Conservation (phyloP, 140 eudicot genomes). For the Senecio squalidus region DNA sequence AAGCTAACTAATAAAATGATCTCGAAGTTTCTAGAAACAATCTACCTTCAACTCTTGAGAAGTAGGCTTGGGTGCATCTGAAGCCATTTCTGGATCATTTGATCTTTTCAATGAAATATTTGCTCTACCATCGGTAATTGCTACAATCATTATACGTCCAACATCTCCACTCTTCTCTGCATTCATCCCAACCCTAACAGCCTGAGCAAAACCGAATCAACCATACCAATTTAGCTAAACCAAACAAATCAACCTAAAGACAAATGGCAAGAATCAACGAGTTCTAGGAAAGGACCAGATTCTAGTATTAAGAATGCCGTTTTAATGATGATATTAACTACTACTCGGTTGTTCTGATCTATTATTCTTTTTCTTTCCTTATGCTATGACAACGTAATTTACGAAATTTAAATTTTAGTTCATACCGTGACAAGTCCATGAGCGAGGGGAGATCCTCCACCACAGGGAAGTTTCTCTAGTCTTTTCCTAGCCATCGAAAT, state of each 20-base stretch:
- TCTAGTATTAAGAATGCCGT: no score
- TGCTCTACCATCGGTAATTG: conserved; percentile 95
- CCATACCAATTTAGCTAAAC: conserved; percentile 2
- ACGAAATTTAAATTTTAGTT: neutral
- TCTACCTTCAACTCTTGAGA: conserved; percentile 79
- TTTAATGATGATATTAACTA: neutral
- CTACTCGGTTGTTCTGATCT: no score
- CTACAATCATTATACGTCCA: conserved; percentile 97
- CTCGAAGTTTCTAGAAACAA: neutral
- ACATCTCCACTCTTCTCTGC: conserved; percentile 99
- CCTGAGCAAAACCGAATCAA: conserved; percentile 37
- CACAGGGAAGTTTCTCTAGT: conserved; percentile 97
- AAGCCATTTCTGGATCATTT: conserved; percentile 69
- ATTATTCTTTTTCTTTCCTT: neutral
- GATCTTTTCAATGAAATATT: conserved; percentile 94
- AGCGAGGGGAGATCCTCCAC: conserved; percentile 99
- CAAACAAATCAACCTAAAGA: neutral
- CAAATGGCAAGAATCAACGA: neutral
- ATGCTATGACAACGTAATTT: neutral
- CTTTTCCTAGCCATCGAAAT: conserved; percentile 98
- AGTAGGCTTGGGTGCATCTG: conserved; percentile 80
- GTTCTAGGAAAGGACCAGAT: no score
- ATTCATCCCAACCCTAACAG: conserved; percentile 91
- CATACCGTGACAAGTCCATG: conserved; percentile 97
- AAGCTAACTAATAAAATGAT: neutral